Evolutionary conservation across 2,329 filamentous ascomycete genomes (phyloP).

Genomic region (Monosporascus ibericus): DNA sequence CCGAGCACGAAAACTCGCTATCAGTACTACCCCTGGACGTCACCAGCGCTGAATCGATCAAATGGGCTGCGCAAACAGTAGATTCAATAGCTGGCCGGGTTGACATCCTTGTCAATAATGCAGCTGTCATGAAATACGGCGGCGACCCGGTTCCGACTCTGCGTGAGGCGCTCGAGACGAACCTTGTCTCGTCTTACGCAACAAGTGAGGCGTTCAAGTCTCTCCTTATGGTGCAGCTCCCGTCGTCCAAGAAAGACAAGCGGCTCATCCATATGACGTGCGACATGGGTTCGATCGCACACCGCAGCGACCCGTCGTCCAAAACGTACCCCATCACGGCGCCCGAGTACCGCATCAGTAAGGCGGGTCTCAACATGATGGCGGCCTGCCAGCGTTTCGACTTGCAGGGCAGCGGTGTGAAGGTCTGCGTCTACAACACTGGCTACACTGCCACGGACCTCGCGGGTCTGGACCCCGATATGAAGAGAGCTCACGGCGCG

Average conservation of each 20-base stretch:
- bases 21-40: conserved; percentile 14
- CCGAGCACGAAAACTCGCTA: conserved; percentile 10
- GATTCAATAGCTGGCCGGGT: conserved; percentile 9
- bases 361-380: conserved; percentile 15
- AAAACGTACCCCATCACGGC: conserved; percentile 5
- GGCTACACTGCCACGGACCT: conserved; percentile 13
- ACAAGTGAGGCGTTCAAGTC: conserved; percentile 11
- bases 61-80: conserved; percentile 6
- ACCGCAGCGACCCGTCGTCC: conserved; percentile 5
- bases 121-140: conserved; percentile 6
- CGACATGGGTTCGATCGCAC: conserved; percentile 11
- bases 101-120: conserved; percentile 17
- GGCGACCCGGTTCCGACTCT: conserved; percentile 9
- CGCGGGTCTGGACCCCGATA: conserved; percentile 4
- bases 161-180: conserved; percentile 9
- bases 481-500: background rate
- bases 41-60: conserved; percentile 8
- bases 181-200: conserved; percentile 11
- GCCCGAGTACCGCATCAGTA: conserved; percentile 11
- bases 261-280: conserved; percentile 14
- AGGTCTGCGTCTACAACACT: conserved; percentile 12
- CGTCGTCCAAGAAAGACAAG: conserved; percentile 7
- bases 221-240: conserved; percentile 8
- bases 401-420: conserved; percentile 10
- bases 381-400: conserved; percentile 13